Evolutionary conservation across 2,329 filamentous ascomycete species (phyloP), one percentile per base, ranked within the genome.

Genomic region (Myriosclerotinia duriaeana): DNA sequence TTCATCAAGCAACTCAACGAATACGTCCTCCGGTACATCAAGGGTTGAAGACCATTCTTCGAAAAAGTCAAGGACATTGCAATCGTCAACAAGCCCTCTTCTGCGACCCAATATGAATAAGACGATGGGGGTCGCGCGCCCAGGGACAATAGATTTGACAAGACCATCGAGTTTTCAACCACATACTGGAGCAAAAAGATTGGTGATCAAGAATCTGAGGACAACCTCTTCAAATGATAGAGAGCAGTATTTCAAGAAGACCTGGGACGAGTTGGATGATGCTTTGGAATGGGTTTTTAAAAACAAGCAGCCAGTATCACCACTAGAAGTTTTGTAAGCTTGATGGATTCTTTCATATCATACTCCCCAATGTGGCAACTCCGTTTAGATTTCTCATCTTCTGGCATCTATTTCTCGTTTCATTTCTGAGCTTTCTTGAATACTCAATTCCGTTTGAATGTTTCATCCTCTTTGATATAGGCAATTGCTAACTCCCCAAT

Each of bases 191-290:
- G 88, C 92, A 26, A 93, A 90, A 82, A 93, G 90, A 78, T 85
- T 99, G 55, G 86, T 94, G n/a, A 91, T 99, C 73, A 97, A 97
- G 84, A 98, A 97, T 76, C 84, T 97, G 70, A 87, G 89, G 67
- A 84, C 85, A 1, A 83, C 83, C 79, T 84, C 67, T 76, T 78
- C 50, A 74, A 79, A 63, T 82, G 86, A 92, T 72, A 85, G 90
- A 26, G 87, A 90, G 69, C 83, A 86, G 70, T 98, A 97, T 80
- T 92, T 96, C 73, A 82, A 88, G 52, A 87, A 88, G 73, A 89
- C 88, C 4, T 91, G 90, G 86, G 79, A 80, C 52, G 89, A 96
- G 75, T 82, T 98, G 7, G 87, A 91, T 66, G 82, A 82, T 46
- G 92, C 92, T 1, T 79, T 99, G 64, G 82, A 84, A 14, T 85